Conservation (phyloP, 805 yeast species). For the Diddensiella santjacobensis region DNA sequence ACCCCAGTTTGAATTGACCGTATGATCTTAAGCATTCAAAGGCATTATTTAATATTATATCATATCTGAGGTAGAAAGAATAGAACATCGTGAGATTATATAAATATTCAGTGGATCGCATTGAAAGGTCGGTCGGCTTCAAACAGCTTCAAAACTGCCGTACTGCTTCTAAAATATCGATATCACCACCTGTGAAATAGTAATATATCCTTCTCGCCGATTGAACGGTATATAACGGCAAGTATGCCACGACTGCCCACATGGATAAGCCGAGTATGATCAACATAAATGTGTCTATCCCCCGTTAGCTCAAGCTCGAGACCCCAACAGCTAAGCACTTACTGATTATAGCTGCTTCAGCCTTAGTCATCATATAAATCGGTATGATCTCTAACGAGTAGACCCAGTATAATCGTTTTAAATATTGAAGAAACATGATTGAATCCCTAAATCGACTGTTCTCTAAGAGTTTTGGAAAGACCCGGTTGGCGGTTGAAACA, state of each 20-base stretch:
- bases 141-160: background rate
- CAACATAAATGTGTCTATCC: constrained; percentile 11
- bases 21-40: no score
- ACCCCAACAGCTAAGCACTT: constrained; percentile 6
- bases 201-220: constrained; percentile 7
- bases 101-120: no score
- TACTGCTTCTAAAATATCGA: background rate
- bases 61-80: no score
- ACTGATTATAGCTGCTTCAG: constrained; percentile 15
- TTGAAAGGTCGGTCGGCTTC: no score
- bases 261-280: constrained; percentile 9
- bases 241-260: constrained; percentile 11
- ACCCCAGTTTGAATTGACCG: constrained; percentile 25
- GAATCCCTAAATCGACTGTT: background rate
- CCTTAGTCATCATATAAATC: constrained; percentile 17
- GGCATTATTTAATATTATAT: no score
- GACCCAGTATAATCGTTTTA: constrained; percentile 4
- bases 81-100: no score
- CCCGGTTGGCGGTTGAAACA: no score
- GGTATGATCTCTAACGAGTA: constrained; percentile 19
- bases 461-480: no score
- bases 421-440: background rate
- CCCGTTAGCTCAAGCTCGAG: background rate
- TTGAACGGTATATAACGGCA: constrained; percentile 7
- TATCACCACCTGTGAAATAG: constrained; percentile 10